phyloP scores from a whole-genome alignment of 805 yeast species.

The Teunomyces lycoperdinae region DNA sequence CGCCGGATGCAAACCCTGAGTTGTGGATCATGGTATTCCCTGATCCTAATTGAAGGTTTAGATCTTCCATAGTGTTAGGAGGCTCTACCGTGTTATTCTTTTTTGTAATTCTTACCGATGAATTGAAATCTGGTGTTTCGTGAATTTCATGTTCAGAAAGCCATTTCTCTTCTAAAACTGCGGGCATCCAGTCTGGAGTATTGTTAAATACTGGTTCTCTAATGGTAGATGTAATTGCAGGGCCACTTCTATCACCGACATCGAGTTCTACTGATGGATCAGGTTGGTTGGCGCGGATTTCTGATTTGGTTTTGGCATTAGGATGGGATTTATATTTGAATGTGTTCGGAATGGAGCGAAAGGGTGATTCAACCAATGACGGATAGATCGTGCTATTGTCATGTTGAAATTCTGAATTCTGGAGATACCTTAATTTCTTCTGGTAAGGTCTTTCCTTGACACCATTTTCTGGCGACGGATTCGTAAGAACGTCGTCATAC shows the following conservation, averaged over 20 bases:
- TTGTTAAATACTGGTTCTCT: constrained; percentile 7
- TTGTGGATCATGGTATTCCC: constrained; percentile 35
- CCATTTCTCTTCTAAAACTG: constrained; percentile 37
- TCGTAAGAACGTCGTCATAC: not conserved
- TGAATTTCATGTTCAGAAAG: constrained; percentile 8
- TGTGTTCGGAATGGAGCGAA: constrained; percentile 40
- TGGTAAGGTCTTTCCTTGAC: constrained; percentile 19
- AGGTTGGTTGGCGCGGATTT: constrained; percentile 17
- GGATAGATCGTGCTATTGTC: constrained; percentile 8
- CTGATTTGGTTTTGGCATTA: constrained; percentile 38
- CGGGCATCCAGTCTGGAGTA: constrained; percentile 46
- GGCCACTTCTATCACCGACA: not conserved
- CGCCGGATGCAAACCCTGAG: constrained; percentile 12
- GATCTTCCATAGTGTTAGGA: constrained; percentile 5
- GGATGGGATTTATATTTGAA: constrained; percentile 46
- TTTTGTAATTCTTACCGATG: constrained; percentile 24
- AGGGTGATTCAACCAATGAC: constrained; percentile 5
- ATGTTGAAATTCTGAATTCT: constrained; percentile 29
- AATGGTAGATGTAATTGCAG: not conserved
- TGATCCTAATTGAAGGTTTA: constrained; percentile 18
- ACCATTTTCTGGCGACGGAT: constrained; percentile 6
- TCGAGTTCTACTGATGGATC: not conserved
- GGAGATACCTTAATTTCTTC: constrained; percentile 31
- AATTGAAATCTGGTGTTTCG: constrained; percentile 15
- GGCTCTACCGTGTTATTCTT: constrained; percentile 1